Conservation (phyloP, 208 protist genomes). For the Wallacemonas rigidus region DNA sequence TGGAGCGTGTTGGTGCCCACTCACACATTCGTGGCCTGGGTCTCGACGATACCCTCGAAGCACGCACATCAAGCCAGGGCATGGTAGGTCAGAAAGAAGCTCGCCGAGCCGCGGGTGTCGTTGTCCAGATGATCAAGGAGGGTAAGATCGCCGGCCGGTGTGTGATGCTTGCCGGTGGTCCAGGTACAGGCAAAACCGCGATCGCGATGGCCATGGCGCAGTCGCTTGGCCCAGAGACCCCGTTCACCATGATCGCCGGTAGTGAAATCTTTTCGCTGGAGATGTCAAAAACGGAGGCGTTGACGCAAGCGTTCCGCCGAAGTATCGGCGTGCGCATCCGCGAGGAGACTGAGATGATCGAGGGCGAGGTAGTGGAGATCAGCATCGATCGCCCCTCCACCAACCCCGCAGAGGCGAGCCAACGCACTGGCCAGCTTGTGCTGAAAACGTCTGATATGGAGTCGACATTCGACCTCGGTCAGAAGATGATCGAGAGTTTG, state of each 20-base stretch:
- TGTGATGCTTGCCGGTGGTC: slow-evolving; percentile 98
- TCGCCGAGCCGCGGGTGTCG: slow-evolving; percentile 87
- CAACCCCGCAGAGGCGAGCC: slow-evolving; percentile 84
- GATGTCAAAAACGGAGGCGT: slow-evolving; percentile 99
- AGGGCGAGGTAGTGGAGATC: slow-evolving; percentile 99
- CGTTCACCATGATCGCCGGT: slow-evolving; percentile 99
- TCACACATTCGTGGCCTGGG: slow-evolving; percentile 99
- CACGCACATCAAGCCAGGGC: slow-evolving; percentile 94
- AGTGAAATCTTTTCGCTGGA: slow-evolving; percentile 99
- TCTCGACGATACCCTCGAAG: slow-evolving; percentile 97
- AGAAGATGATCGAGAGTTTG: slow-evolving; percentile 99
- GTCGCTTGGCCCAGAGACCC: slow-evolving; percentile 96
- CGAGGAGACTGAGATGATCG: slow-evolving; percentile 99
- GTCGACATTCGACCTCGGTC: slow-evolving; percentile 99
- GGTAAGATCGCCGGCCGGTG: slow-evolving; percentile 99
- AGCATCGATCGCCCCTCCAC: slow-evolving; percentile 97
- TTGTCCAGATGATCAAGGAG: slow-evolving; percentile 98
- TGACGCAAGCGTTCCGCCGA: slow-evolving; percentile 99
- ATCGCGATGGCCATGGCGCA: slow-evolving; percentile 99
- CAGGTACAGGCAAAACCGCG: slow-evolving; percentile 98
- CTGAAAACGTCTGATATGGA: slow-evolving; percentile 99
- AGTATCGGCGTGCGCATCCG: slow-evolving; percentile 99
- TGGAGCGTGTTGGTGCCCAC: slow-evolving; percentile 98
- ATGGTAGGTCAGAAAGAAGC: slow-evolving; percentile 99
- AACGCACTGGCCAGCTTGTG: slow-evolving; percentile 98